Evolutionary conservation across 2,329 filamentous ascomycete species (phyloP).

Genomic region (Xylariaceae sp.): DNA sequence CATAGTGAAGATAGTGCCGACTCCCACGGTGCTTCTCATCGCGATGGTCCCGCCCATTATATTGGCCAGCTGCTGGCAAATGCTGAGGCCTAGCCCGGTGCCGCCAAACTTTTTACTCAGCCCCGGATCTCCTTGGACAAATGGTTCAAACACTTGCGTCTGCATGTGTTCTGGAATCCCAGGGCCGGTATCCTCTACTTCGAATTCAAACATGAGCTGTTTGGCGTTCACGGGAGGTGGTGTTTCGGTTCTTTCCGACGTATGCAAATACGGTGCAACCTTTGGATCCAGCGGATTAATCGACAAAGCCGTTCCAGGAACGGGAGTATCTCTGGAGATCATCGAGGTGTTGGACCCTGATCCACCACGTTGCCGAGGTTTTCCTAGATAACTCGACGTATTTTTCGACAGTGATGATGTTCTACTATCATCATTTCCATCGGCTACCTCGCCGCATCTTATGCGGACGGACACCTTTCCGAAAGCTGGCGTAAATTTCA

Average conservation of each 20-base stretch:
- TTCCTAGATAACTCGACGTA: conserved; percentile 38
- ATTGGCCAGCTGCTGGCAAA: conserved; percentile 77
- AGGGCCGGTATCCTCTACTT: conserved; percentile 81
- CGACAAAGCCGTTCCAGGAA: conserved; percentile 48
- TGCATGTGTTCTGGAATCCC: conserved; percentile 76
- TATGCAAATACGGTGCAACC: conserved; percentile 40
- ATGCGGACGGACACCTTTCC: conserved; percentile 74
- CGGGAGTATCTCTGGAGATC: conserved; percentile 38
- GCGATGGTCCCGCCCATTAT: conserved; percentile 76
- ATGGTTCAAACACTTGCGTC: conserved; percentile 83
- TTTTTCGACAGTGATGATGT: conserved; percentile 47
- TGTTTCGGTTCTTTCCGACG: conserved; percentile 52
- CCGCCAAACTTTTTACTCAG: conserved; percentile 87
- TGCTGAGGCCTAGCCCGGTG: conserved; percentile 80
- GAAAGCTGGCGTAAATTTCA: conserved; percentile 80
- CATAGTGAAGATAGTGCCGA: conserved; percentile 77
- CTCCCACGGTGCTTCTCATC: conserved; percentile 64
- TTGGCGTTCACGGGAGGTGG: conserved; percentile 57
- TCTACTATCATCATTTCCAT: conserved; percentile 39
- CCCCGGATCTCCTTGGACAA: conserved; percentile 86
- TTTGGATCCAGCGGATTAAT: conserved; percentile 60
- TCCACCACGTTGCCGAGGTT: conserved; percentile 41
- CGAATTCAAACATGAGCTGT: conserved; percentile 75
- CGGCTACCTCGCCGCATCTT: conserved; percentile 61
- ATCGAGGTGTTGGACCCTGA: conserved; percentile 48